Conservation (phyloP, 805 yeast genomes). For the Wickerhamomyces hampshirensis region DNA sequence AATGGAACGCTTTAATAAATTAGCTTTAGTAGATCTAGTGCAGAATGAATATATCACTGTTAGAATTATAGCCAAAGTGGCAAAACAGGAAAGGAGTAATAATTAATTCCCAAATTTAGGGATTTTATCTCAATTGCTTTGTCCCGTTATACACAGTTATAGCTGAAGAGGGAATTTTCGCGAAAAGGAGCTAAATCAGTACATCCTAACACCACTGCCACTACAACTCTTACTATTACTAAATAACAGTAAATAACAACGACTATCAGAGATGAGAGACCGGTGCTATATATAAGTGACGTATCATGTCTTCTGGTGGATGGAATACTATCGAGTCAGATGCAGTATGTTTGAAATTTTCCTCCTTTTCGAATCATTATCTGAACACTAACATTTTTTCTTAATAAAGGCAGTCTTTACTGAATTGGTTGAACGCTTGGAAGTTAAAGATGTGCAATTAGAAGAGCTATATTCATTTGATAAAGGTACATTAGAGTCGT, state of each 20-base stretch:
- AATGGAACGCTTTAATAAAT: neutral
- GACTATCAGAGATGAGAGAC: neutral
- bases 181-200: neutral
- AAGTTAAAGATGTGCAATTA: conserved; percentile 48
- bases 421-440: conserved; percentile 52
- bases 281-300: neutral
- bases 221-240: too few species aligned
- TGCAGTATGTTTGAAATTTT: conserved; percentile 31
- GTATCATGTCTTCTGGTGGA: conserved; percentile 15
- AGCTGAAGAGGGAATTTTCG: too few species aligned
- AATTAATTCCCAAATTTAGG: too few species aligned
- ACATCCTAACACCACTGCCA: neutral
- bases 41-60: too few species aligned
- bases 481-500: conserved; percentile 30
- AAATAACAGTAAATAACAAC: too few species aligned
- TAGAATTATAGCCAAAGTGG: too few species aligned
- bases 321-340: conserved; percentile 69
- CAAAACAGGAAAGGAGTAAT: too few species aligned
- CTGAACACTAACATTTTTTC: neutral
- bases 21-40: neutral
- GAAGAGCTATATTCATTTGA: conserved; percentile 56
- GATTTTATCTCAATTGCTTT: too few species aligned
- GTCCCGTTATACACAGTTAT: too few species aligned
- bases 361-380: neutral
- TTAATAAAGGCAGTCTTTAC: conserved; percentile 50